A percentile compares a stretch with the other conserved stretches of the same genome.
phyloP scores from a whole-genome alignment of 345 rosid genomes.

The Lepidium didymum region DNA sequence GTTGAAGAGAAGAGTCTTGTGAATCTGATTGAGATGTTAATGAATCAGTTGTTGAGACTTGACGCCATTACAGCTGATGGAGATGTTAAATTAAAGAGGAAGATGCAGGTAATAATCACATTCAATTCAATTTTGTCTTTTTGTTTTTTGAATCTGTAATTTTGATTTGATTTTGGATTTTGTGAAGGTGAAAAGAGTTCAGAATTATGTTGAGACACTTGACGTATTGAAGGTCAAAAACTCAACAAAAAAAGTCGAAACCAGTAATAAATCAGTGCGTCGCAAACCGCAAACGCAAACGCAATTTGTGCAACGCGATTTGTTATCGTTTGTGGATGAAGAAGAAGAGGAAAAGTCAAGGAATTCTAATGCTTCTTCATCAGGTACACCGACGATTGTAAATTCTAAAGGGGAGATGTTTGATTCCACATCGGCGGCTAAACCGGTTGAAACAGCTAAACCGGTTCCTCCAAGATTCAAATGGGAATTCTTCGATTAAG shows the following conservation, averaged over 20 bases:
- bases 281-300: constrained; percentile 29
- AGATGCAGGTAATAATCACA: constrained; percentile 63
- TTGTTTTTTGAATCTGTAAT: neutral
- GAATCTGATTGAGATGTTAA: constrained; percentile 65
- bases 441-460: constrained; percentile 27
- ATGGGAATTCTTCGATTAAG: constrained; percentile 84
- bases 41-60: constrained; percentile 85
- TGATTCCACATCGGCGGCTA: constrained; percentile 42
- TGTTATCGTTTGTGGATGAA: constrained; percentile 30
- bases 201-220: constrained; percentile 78
- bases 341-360: constrained; percentile 30
- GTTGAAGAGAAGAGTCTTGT: constrained; percentile 68
- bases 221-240: constrained; percentile 77
- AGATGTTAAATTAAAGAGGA: constrained; percentile 87
- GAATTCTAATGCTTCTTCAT: constrained; percentile 29
- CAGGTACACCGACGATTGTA: constrained; percentile 45
- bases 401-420: constrained; percentile 85
- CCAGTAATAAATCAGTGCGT: constrained; percentile 30
- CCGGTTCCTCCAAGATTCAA: constrained; percentile 62
- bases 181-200: constrained; percentile 80
- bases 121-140: neutral
- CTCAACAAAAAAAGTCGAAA: constrained; percentile 37
- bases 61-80: constrained; percentile 86
- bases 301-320: constrained; percentile 22
- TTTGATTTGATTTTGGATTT: constrained; percentile 10